phyloP scores from a whole-genome alignment of 257 asterid species.

The Solanum medicagineum region DNA sequence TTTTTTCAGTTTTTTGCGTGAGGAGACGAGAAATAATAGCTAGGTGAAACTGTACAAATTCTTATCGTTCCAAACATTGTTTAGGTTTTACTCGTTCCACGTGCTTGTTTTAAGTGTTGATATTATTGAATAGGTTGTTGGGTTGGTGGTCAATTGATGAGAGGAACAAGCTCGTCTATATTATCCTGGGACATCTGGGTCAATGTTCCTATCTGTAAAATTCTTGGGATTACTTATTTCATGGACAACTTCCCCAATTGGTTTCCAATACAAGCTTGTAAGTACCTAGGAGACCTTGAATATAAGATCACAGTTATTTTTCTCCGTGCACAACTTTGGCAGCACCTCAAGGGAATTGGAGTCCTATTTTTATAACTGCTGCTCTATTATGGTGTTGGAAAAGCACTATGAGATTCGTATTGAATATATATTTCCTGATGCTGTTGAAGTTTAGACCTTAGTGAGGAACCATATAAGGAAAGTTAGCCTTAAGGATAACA shows the following conservation, averaged over 20 bases:
- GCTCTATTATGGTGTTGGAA: slow-evolving; percentile 14
- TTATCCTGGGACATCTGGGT: slow-evolving; percentile 64
- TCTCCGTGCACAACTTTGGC: neutral
- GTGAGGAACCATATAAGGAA: slow-evolving; percentile 70
- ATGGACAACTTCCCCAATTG: neutral
- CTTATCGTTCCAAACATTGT: too few species aligned
- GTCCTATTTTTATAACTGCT: neutral
- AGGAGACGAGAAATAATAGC: too few species aligned
- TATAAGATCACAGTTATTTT: neutral
- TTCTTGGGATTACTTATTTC: too few species aligned
- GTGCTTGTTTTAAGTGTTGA: too few species aligned
- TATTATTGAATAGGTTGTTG: neutral
- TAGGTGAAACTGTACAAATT: too few species aligned
- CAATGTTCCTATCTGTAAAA: slow-evolving; percentile 4
- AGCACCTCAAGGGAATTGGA: neutral
- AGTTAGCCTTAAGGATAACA: slow-evolving; percentile 69
- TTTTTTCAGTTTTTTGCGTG: too few species aligned
- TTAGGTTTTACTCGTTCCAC: too few species aligned
- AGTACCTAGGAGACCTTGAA: neutral
- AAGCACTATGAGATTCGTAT: slow-evolving; percentile 58
- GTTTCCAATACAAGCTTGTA: neutral
- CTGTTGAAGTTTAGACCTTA: slow-evolving; percentile 63
- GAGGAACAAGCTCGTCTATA: slow-evolving; percentile 92
- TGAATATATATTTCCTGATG: slow-evolving; percentile 82
- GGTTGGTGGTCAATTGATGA: slow-evolving; percentile 99